Conservation (phyloP, 2,329 filamentous ascomycete genomes). For the Apiospora sp. region DNA sequence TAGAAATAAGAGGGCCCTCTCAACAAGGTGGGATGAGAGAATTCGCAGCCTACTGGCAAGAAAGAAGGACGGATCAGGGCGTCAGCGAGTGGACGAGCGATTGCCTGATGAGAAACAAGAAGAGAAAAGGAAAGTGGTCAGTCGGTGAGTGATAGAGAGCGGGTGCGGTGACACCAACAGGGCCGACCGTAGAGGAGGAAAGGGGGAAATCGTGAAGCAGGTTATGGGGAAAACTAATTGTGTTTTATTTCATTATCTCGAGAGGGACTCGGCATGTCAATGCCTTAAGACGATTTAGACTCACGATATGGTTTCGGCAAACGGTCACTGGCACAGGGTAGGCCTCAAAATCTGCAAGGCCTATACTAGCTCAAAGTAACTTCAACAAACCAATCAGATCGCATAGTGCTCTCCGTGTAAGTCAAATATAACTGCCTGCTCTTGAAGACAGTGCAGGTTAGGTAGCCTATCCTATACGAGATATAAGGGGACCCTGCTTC, state of each 20-base stretch:
- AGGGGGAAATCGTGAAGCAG: not conserved
- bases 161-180: slow-evolving; percentile 5
- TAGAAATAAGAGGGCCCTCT: not conserved
- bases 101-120: not conserved
- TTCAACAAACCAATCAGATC: not conserved
- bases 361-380: not conserved
- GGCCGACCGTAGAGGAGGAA: slow-evolving; percentile 1
- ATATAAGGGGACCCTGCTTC: not conserved
- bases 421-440: not conserved
- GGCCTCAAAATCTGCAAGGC: slow-evolving; percentile 1
- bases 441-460: not conserved
- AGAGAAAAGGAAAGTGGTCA: not conserved
- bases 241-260: not conserved
- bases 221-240: too few relatives aligned
- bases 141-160: not conserved
- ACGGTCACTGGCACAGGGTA: not conserved
- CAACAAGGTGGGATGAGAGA: not conserved
- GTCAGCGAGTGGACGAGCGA: not conserved
- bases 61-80: not conserved
- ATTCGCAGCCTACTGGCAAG: not conserved
- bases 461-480: not conserved
- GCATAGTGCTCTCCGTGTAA: not conserved
- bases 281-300: not conserved
- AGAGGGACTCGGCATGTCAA: not conserved
- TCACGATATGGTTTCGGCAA: not conserved